Evolutionary conservation across 345 rosid species (phyloP).

Genomic region (Gossypium sturtianum): DNA sequence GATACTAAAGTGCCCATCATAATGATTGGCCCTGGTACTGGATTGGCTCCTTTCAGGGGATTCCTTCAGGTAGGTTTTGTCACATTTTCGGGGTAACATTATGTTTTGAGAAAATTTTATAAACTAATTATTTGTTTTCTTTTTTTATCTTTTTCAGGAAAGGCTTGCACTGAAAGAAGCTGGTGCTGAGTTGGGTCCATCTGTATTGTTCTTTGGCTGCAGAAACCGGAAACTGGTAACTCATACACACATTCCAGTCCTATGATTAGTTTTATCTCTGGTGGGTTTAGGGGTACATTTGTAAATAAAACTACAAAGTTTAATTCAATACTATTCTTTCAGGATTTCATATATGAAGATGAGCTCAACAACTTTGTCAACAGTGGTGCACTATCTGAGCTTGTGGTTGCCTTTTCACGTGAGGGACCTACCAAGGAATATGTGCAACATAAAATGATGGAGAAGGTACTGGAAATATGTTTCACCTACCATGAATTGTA

Average conservation of each 20-base stretch:
- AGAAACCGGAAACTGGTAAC: conserved; percentile 76
- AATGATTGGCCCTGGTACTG: conserved; percentile 47
- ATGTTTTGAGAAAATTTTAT: background rate
- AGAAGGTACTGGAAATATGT: conserved; percentile 42
- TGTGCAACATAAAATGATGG: conserved; percentile 91
- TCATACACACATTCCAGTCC: background rate
- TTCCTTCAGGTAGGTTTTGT: conserved; percentile 65
- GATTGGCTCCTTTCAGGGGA: conserved; percentile 98
- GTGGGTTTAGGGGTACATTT: background rate
- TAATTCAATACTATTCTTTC: background rate
- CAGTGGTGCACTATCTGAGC: conserved; percentile 75
- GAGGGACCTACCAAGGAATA: conserved; percentile 93
- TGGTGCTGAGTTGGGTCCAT: conserved; percentile 74
- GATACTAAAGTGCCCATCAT: conserved; percentile 74
- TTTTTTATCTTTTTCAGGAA: conserved; percentile 44
- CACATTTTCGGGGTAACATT: background rate
- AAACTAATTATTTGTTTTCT: conserved; percentile 6
- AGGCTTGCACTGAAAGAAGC: conserved; percentile 65
- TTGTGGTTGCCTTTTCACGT: conserved; percentile 82
- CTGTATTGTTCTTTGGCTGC: conserved; percentile 88
- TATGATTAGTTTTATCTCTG: background rate
- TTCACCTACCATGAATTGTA: conserved; percentile 10
- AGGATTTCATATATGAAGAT: conserved; percentile 90
- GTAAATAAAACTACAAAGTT: conserved; percentile 4
- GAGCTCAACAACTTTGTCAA: conserved; percentile 63